Conservation (phyloP, 2,329 filamentous ascomycete species). For the Mycosphaerella sp. region DNA sequence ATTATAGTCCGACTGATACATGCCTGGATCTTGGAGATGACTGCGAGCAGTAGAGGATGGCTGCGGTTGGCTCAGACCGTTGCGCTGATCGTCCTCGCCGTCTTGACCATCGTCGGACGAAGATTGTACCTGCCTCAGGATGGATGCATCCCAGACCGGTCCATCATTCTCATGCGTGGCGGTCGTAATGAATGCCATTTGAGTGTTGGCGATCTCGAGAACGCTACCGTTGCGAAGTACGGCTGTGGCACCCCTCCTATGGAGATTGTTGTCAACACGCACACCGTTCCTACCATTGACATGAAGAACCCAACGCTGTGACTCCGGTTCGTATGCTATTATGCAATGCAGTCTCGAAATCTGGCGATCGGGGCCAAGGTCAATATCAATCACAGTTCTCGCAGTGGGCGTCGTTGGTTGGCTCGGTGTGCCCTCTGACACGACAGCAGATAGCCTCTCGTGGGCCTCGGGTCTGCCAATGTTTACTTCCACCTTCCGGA, state of each 20-base stretch:
- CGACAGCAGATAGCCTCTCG: slow-evolving; percentile 23
- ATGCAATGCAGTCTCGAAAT: slow-evolving; percentile 46
- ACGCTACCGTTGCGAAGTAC: slow-evolving; percentile 78
- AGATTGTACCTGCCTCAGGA: slow-evolving; percentile 35
- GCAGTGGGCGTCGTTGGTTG: slow-evolving; percentile 28
- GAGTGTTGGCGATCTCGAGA: slow-evolving; percentile 82
- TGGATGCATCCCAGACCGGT: slow-evolving; percentile 48
- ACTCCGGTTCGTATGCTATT: slow-evolving; percentile 42
- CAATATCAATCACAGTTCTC: slow-evolving; percentile 64
- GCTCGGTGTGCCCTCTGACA: slow-evolving; percentile 20
- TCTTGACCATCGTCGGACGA: slow-evolving; percentile 41
- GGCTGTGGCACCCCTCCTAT: slow-evolving; percentile 61
- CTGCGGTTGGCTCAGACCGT: slow-evolving; percentile 9
- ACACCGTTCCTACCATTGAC: slow-evolving; percentile 91
- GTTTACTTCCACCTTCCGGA: slow-evolving; percentile 66
- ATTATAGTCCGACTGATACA: slow-evolving; percentile 24
- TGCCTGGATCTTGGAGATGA: slow-evolving; percentile 19
- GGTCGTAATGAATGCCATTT: slow-evolving; percentile 99
- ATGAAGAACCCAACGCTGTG: slow-evolving; percentile 67
- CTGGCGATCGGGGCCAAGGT: slow-evolving; percentile 56
- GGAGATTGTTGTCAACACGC: slow-evolving; percentile 66
- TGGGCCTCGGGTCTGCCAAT: slow-evolving; percentile 58
- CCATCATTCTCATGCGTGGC: slow-evolving; percentile 65
- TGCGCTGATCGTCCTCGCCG: slow-evolving; percentile 30
- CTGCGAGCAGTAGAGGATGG: slow-evolving; percentile 13